Evolutionary conservation across 371 early-diverging fungal genomes (phyloP), one percentile per base, ranked within the genome.

Genomic region (Lichtheimia ornata): DNA sequence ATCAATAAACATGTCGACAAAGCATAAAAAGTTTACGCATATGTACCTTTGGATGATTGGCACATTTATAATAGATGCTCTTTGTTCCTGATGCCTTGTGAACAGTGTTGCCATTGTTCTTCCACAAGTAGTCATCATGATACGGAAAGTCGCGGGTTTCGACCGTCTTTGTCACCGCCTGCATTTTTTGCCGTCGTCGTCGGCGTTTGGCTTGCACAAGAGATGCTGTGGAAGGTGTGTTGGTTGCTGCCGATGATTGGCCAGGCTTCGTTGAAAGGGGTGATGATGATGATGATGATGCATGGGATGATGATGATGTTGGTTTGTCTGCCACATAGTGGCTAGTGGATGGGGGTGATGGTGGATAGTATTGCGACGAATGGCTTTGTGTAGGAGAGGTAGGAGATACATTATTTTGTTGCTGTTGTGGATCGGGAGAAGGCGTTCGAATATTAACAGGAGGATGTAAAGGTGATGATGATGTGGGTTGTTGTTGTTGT

Each of bases 151-250:
- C 81, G n/a, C 59, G 69, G 2, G 83, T 81, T 49, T 83, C 81
- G 13, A 83, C 71, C 51, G 79, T 77, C 73, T 72, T 77, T 45
- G 74, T 81, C 18, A 83, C 74, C 2, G 83, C 72, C 42, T 80
- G 81, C 83, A 83, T 83, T 64, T 79, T 80, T 41, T 79, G 73
- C 51, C 83, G 79, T 57, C 79, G 77, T 6, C 83, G 79, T 59
- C 47, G 47, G 18, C 47, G 18, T 47, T 22, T 47, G 17, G 35
- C 35, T 1, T 35, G 35, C 6, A 35, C 35, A 6, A 35, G 35
- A 9, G 35, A 35, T 35, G 35, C 11, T 35, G 35, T 35, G 35
- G 35, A 9, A 35, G 28, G 4, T 0, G 28, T 28, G 28, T 0
- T 28, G 2, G 9, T 47, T 47, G 47, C 11, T 45, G 45, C 45